Evolutionary conservation across 805 yeast species (phyloP), one percentile per base, ranked within the genome.

Genomic region (Nakazawaea peltata): DNA sequence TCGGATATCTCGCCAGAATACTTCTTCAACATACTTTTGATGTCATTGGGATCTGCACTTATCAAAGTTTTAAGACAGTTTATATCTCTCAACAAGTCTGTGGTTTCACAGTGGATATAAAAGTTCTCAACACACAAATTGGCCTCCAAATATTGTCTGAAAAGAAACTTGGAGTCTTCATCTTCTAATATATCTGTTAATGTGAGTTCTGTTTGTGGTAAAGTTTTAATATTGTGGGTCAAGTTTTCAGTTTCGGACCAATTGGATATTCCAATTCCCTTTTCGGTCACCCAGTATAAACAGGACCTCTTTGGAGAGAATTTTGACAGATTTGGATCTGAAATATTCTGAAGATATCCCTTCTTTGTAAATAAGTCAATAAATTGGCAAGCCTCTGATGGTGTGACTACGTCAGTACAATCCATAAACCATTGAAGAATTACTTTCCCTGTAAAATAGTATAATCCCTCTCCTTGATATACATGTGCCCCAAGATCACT

Each of bases 351-450:
- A 17, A 81, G 63, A 5, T 79, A 51, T 0, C 67, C 67, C 27
- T 59, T 46, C 32, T 62, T 66, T 25, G 71, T 42, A 39, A 82
- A 68, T 10, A 73, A 48, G 4, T 66, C 61, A 1, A 78, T 73
- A 10, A 81, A 55, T 16, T 67, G 67, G 0, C 61, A 49, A 0
- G 85, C 81, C 40, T 75, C 83, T 10, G 59, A 57, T 0, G 56
- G 50, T 34, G 66, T 66, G 44, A 77, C 52, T 1, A 79, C 62
- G 48, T 84, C 92, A 1, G 95, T 82, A 49, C 96, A 87, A 43
- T 90, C 97, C 74, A 81, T 67, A 5, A 90, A 49, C 95, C 95
- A 90, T 49, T 87, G 96, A 56, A 77, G 69, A 0, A 81, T 61
- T 0, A 92, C 81, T 46, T 81, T 81, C 0, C 96, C 94, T 2